These are phyloP conservation scores for Corchorus olitorius DNA, from an alignment of 345 rosid genomes.

Conservation along the genomic window DNA sequence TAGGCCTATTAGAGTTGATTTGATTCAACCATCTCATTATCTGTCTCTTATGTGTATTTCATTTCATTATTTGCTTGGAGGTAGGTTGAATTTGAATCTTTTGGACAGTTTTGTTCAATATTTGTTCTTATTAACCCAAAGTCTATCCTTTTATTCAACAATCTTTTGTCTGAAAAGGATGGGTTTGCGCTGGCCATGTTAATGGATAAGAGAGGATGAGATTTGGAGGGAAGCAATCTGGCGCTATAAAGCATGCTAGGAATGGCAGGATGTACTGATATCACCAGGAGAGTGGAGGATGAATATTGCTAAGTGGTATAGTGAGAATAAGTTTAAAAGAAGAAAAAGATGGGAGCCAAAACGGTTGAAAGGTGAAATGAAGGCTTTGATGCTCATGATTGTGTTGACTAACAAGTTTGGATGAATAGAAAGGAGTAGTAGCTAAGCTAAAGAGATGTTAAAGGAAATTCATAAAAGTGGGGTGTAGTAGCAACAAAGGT, in stretches of 20 bases:
- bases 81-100: background rate
- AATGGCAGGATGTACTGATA: background rate
- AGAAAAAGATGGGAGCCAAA: no score
- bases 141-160: background rate
- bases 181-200: background rate
- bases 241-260: background rate
- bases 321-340: no score
- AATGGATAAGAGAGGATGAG: slow-evolving; percentile 7
- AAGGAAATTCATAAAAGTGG: background rate
- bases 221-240: background rate
- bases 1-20: background rate
- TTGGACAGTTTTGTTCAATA: background rate
- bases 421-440: no score
- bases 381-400: no score
- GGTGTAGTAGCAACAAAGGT: background rate
- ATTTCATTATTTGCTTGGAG: background rate
- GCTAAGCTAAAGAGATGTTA: background rate
- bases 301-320: background rate
- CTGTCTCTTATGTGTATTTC: background rate
- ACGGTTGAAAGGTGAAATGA: no score
- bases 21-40: background rate
- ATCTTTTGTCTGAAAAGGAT: background rate
- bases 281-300: background rate
- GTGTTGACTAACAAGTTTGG: no score
- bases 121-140: background rate